phyloP scores from a whole-genome alignment of 306 rosid genomes.

The Cyamopsis tetragonoloba region DNA sequence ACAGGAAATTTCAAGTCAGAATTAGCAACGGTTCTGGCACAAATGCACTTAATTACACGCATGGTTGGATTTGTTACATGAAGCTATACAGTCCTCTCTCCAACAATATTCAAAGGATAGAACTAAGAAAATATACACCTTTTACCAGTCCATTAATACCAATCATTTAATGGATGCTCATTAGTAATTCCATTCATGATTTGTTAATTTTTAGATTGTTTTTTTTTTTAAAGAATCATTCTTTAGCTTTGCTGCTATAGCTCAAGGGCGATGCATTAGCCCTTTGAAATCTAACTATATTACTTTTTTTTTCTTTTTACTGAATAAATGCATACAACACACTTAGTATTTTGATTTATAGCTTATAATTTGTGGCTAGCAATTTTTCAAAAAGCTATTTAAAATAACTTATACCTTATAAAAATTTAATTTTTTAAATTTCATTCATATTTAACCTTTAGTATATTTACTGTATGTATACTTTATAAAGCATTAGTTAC shows the following conservation, averaged over 20 bases:
- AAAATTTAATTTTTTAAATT: too few species aligned
- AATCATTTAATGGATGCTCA: slow-evolving; percentile 11
- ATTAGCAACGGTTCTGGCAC: slow-evolving; percentile 25
- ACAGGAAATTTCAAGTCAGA: slow-evolving; percentile 19
- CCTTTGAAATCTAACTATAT: neutral
- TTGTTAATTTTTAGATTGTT: slow-evolving; percentile 14
- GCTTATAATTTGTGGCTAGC: too few species aligned
- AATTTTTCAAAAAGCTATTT: too few species aligned
- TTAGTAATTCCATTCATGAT: neutral
- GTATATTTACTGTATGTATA: too few species aligned
- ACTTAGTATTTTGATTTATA: too few species aligned
- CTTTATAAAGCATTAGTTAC: too few species aligned
- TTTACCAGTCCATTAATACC: slow-evolving; percentile 12
- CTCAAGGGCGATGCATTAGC: too few species aligned
- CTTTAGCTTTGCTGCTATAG: neutral
- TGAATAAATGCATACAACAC: too few species aligned
- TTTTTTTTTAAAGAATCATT: too few species aligned
- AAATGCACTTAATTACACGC: neutral
- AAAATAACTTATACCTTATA: too few species aligned
- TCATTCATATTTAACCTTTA: too few species aligned
- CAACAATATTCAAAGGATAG: neutral
- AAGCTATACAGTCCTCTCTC: slow-evolving; percentile 20
- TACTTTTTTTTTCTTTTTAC: neutral
- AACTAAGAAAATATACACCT: slow-evolving; percentile 10
- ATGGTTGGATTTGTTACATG: slow-evolving; percentile 6